Evolutionary conservation across 2,329 filamentous ascomycete genomes (phyloP).

Genomic region (Colletotrichum destructivum): DNA sequence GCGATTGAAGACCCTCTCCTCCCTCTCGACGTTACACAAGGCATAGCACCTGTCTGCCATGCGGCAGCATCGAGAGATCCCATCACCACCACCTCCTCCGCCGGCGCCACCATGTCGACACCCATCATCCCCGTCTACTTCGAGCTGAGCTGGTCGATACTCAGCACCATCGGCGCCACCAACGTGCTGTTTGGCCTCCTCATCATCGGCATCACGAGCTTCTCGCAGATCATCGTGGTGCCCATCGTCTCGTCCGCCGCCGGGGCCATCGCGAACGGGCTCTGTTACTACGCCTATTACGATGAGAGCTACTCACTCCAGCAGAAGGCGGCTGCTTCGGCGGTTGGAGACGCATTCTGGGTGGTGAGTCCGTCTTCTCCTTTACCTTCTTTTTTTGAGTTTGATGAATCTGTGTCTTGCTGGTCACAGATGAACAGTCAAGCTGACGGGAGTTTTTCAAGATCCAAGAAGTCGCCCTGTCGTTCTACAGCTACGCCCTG

Average conservation of each 20-base stretch:
- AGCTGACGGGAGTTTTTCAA: conserved; percentile 25
- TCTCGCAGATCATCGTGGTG: conserved; percentile 56
- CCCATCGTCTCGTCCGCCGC: conserved; percentile 57
- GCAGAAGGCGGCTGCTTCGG: conserved; percentile 53
- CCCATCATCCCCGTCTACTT: conserved; percentile 51
- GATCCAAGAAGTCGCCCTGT: conserved; percentile 61
- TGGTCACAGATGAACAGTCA: too few species aligned
- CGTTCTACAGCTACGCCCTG: conserved; percentile 67
- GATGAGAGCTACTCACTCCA: conserved; percentile 44
- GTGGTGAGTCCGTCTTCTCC: conserved; percentile 47
- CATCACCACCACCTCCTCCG: too few species aligned
- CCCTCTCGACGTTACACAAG: too few species aligned
- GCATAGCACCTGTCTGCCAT: not conserved
- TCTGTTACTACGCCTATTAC: conserved; percentile 62
- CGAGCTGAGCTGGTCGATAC: conserved; percentile 61
- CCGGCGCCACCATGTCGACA: conserved; percentile 24
- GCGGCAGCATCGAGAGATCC: not conserved
- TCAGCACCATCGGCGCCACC: conserved; percentile 60
- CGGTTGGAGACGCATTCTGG: conserved; percentile 58
- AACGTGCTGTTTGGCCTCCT: conserved; percentile 57
- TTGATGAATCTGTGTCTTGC: too few species aligned
- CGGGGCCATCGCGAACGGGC: conserved; percentile 58
- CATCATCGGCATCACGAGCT: conserved; percentile 57
- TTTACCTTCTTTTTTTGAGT: too few species aligned
- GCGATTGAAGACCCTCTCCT: too few species aligned